These are phyloP conservation scores for Flaveria ramosissima DNA, from an alignment of 129 eudicot genomes.

Conservation along the genomic window DNA sequence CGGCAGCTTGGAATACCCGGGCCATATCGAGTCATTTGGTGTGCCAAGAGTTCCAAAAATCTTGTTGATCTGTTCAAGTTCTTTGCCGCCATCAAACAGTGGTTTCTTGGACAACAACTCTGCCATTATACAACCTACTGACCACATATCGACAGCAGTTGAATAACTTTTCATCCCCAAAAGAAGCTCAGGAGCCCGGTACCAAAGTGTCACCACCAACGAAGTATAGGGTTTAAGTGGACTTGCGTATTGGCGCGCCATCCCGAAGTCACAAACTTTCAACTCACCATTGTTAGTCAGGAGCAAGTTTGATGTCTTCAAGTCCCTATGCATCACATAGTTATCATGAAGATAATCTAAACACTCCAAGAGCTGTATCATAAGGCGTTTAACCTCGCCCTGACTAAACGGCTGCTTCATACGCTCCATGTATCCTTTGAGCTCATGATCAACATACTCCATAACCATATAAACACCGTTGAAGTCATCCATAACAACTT, in stretches of 20 bases:
- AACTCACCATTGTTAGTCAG: slow-evolving; percentile 59
- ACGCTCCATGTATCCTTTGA: slow-evolving; percentile 62
- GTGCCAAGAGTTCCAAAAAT: slow-evolving; percentile 73
- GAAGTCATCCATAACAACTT: slow-evolving; percentile 64
- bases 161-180: slow-evolving; percentile 74
- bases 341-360: slow-evolving; percentile 70
- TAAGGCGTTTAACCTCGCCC: slow-evolving; percentile 79
- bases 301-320: slow-evolving; percentile 78
- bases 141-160: slow-evolving; percentile 92
- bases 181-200: slow-evolving; percentile 88
- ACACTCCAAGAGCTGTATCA: slow-evolving; percentile 76
- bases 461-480: slow-evolving; percentile 69
- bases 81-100: slow-evolving; percentile 58
- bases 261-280: slow-evolving; percentile 81
- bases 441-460: slow-evolving; percentile 80
- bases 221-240: slow-evolving; percentile 69
- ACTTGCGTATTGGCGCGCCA: slow-evolving; percentile 67
- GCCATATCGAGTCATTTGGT: slow-evolving; percentile 72
- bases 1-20: slow-evolving; percentile 66
- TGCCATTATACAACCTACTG: slow-evolving; percentile 84
- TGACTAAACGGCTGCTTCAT: slow-evolving; percentile 68
- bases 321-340: slow-evolving; percentile 76
- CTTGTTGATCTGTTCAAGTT: slow-evolving; percentile 69
- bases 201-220: slow-evolving; percentile 82
- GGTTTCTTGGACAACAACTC: slow-evolving; percentile 68